Evolutionary conservation across 129 eudicot species (phyloP), one percentile per base, ranked within the genome.

Genomic region (Flaveria robusta): DNA sequence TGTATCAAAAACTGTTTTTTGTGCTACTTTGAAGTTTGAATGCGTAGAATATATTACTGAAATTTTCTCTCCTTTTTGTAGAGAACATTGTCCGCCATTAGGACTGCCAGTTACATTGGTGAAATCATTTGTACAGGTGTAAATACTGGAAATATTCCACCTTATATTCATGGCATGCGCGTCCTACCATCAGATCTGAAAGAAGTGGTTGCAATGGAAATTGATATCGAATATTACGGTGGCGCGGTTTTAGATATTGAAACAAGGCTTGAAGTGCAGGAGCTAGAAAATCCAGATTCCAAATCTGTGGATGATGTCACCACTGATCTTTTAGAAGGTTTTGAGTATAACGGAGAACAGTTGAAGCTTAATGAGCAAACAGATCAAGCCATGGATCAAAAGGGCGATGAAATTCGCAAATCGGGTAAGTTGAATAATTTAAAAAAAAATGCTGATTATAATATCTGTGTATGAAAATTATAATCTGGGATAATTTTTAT

Each of bases 181-280:
- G 96, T 85, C 75, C 79, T 94, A 70, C 97, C 99, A 22, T 84
- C 94, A 4, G 92, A 94, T 70, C 83, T 89, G 88, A 87, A 89
- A 76, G 99, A 94, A 71, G 81, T 89, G 70, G 84, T 88, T 90
- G 90, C 97, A 74, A 68, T 94, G 80, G 99, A 94, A 80, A 60
- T 94, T 62, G 99, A 94, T 68, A 71, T 94, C 14, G 96, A 94
- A 24, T 94, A 94, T 80, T 55, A 79, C 54, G 99, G 99, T 72
- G 93, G 93, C 10, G 88, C 82, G 39, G 78, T 91, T 66, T 72
- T 94, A 73, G 85, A 87, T 81, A 80, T 94, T 66, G 97, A 86
- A 79, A 86, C 96, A 52, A 91, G 99, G 79, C 84, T 94, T 66
- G 96, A 91, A 86, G 87, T 94, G 81, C 81, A 83, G 10, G 97